Base-by-base conservation (phyloP, 1,284 basidiomycete genomes). In the Malassezia caprae region DNA sequence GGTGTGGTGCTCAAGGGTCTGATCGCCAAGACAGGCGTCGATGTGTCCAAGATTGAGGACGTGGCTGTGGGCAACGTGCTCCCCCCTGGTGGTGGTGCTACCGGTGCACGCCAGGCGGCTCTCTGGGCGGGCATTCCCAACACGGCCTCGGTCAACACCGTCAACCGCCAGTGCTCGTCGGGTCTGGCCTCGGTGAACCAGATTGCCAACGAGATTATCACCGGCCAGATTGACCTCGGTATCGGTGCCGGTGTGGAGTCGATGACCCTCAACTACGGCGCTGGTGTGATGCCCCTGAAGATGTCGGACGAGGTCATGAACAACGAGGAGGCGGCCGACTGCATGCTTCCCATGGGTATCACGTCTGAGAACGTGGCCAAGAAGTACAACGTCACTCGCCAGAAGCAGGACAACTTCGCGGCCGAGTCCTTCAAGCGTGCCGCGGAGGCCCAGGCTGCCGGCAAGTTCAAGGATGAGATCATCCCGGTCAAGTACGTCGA, bases 241-340 rank as follows among this genome's bases (percentile, higher is more conserved):
- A 90, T 96, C 59, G 88, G 87, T 69, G 88, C 89, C 45, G 93
- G 93, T 71, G 90, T 91, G 34, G 93, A 98, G 78, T 87, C 84
- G 45, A 98, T 98, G 93, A 90, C 90, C 0, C 61, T 65, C 52
- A 67, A 70, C 67, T 72, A 70, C 58, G 87, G 86, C 40, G 80
- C 86, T 24, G 80, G 78, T 65, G 82, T 83, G 30, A 81, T 82
- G 76, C 86, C 83, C 48, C 79, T 83, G 55, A 82, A 83, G 66
- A 85, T 83, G 78, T 90, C 89, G 10, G 86, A 93, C 30, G 80
- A 80, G 40, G 82, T 96, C 47, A 81, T 91, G 63, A 77, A 82
- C 59, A 83, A 82, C 77, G 80, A 84, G 65, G 85, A 90, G 70
- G 83, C 94, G 2, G 82, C 84, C 58, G 90, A 98, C 80, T 96